Base-by-base conservation (phyloP, 495 filamentous ascomycete species). In the Penicillium malachiteum region DNA sequence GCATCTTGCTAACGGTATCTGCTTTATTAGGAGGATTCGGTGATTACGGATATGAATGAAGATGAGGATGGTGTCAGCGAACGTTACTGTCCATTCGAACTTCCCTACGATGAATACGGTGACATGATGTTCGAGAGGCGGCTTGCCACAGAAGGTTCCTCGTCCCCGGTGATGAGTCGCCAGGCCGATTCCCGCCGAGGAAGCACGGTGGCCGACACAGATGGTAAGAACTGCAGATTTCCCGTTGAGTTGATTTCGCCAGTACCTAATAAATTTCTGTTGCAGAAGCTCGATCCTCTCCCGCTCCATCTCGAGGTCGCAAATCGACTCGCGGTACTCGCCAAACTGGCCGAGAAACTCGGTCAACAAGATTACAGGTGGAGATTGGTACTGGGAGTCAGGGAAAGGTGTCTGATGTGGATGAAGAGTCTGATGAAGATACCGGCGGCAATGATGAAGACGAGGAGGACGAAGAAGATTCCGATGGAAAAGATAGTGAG, bases 101-200 rank as follows among this genome's bases (percentile, higher is more conserved):
- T 97, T n/a, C 90, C 91, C 0, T 75, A 82, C 32, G 84, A 87
- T 13, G 87, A 94, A 42, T 97, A 85, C 64, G 85, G 82, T 49
- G 86, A 90, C 1, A 58, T 87, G 58, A 93, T 90, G 75, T 87
- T 89, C 69, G 80, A 80, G 54, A 80, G 81, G 48, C 75, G 87
- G 14, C 71, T 87, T 7, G 87, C 85, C 1, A 75, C 77, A 56
- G 77, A 86, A 75, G 66, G 79, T 66, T 66, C 83, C 70, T 64
- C 78, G 41, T 84, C 88, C 47, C 81, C 83, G 11, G 74, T 78
- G 14, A 75, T 76, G 57, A 78, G 84, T 70, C 63, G 75, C 48
- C 66, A 70, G 66, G 65, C 66, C 30, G 64, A 72, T 14, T 76
- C 76, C 31, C 63, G 71, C 45, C 66, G 75, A 60, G 67, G 76